Evolutionary conservation across 2,329 filamentous ascomycete genomes (phyloP).

Genomic region (Hypoxylon sp.): DNA sequence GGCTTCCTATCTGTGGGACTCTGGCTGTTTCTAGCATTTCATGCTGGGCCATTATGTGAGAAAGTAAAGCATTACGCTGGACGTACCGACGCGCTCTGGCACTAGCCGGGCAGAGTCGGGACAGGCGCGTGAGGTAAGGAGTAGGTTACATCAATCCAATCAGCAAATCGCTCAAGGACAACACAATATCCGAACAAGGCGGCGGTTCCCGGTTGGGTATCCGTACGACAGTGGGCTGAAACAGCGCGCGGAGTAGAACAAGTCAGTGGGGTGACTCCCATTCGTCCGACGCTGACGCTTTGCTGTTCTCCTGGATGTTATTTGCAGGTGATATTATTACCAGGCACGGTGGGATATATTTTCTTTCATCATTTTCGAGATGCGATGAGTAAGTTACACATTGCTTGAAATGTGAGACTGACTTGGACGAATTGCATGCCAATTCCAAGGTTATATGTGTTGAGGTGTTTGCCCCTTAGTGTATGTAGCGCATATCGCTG

Average conservation of each 20-base stretch:
- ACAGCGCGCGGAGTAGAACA: conserved; percentile 29
- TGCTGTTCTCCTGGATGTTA: conserved; percentile 24
- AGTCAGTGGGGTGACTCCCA: conserved; percentile 42
- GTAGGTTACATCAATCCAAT: conserved; percentile 23
- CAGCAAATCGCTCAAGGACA: conserved; percentile 33
- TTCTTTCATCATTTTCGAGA: conserved; percentile 4
- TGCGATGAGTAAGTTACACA: conserved; percentile 13
- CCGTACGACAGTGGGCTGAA: conserved; percentile 40
- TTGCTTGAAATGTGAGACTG: not conserved
- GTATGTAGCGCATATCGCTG: conserved; percentile 6
- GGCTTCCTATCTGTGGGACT: conserved; percentile 42
- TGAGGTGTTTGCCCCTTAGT: not conserved
- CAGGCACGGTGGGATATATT: not conserved
- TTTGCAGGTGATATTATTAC: conserved; percentile 12
- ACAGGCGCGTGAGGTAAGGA: conserved; percentile 30
- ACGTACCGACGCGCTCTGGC: conserved; percentile 20
- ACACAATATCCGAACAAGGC: conserved; percentile 35
- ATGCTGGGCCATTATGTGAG: conserved; percentile 28
- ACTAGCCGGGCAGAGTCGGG: conserved; percentile 42
- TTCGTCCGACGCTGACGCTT: conserved; percentile 41
- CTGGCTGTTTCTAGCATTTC: conserved; percentile 21
- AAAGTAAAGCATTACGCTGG: conserved; percentile 19
- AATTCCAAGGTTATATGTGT: not conserved
- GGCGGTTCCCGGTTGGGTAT: conserved; percentile 42
- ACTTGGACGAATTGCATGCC: conserved; percentile 10